Base-by-base conservation (phyloP, 2,329 filamentous ascomycete genomes). In the Cordyceps fumosorosea region DNA sequence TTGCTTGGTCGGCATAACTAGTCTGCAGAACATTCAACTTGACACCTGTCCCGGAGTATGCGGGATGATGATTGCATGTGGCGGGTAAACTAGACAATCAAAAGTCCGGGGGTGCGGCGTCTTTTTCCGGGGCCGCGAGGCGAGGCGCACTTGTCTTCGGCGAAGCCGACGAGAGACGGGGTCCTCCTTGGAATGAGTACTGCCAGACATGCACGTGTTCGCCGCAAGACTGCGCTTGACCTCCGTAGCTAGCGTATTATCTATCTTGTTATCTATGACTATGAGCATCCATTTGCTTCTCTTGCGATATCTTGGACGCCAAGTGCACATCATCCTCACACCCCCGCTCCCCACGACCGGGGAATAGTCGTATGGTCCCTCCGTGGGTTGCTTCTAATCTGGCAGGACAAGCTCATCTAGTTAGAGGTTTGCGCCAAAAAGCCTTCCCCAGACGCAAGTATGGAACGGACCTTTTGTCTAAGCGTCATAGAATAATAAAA, bases 111-210 rank as follows among this genome's bases (percentile, higher is more conserved):
- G 40, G 40, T n/a, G 16, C 40, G 18, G 29, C 47, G 11, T 6
- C 24, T 24, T 57, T 29, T 48, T 40, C 55, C n/a, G 55, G 44
- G 55, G 44, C 44, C 29, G 3, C n/a, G 5, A 5, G 24, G 26
- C 42, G 55, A 57, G 55, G 55, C 55, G 54, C 54, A 34, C 3
- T 56, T 45, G 8, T 29, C 11, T n/a, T 57, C 55, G 55, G 55
- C 29, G 26, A 48, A 24, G 55, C 55, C 44, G 44, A 47, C 34
- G 1, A 29, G 29, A 29, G 34, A 12, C 2, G 34, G 34, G 34
- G 10, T 37, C 34, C 34, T 37, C 34, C 34, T 37, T 12, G 34
- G 2, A 37, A 37, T 37, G 34, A 37, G 1, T 32, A 32, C 29
- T n/a, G n/a, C n/a, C n/a, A n/a, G n/a, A n/a, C n/a, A n/a, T n/a